Evolutionary conservation across 2,329 filamentous ascomycete genomes (phyloP).

Genomic region (Diaporthe sp.): DNA sequence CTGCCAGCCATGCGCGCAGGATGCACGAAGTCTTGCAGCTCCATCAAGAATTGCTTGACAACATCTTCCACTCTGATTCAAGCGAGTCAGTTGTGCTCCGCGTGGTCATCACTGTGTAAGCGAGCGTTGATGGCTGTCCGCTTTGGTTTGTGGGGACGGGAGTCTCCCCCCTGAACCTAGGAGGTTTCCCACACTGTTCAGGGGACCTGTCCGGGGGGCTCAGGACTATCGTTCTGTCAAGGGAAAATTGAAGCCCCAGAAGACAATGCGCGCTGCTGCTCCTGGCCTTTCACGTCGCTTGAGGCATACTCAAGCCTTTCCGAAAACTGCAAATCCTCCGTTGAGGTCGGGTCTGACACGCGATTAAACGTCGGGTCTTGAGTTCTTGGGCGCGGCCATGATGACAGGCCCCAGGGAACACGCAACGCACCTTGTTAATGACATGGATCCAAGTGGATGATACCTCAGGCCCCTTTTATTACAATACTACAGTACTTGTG

Average conservation of each 20-base stretch:
- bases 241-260: neutral
- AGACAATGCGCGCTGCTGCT: neutral
- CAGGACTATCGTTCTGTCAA: neutral
- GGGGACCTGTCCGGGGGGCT: neutral
- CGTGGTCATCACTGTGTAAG: constrained; percentile 1
- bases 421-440: constrained; percentile 1
- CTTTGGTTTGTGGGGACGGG: constrained; percentile 27
- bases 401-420: constrained; percentile 2
- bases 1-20: neutral
- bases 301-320: neutral
- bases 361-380: constrained; percentile 1
- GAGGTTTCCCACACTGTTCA: constrained; percentile 22
- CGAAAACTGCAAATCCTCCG: constrained; percentile 6
- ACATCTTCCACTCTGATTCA: neutral
- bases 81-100: constrained; percentile 7
- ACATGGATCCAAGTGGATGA: constrained; percentile 36
- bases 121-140: constrained; percentile 12
- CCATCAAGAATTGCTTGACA: neutral
- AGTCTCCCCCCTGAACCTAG: constrained; percentile 27
- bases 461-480: constrained; percentile 33
- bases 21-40: neutral
- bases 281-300: neutral
- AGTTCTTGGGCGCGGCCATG: neutral
- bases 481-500: constrained; percentile 11
- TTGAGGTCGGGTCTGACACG: constrained; percentile 6